These are phyloP conservation scores for Aspergillus fumigatiaffinis DNA, from an alignment of 2,329 filamentous ascomycete genomes.

Conservation along the genomic window DNA sequence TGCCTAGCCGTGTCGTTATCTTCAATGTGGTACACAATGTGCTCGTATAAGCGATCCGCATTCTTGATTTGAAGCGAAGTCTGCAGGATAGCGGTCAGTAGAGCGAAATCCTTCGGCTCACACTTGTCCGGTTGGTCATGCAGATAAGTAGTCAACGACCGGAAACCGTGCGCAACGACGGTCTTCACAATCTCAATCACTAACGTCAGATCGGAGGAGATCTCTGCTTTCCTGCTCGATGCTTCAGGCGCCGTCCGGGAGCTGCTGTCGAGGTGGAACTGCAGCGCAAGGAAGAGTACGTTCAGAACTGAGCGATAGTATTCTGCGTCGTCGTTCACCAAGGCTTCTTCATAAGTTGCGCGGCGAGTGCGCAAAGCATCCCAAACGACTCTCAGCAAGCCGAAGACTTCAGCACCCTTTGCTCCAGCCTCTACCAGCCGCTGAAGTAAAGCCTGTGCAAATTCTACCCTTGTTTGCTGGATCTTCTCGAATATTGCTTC, in stretches of 20 bases:
- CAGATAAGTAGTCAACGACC: slow-evolving; percentile 72
- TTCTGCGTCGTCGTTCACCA: slow-evolving; percentile 54
- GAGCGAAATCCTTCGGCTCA: slow-evolving; percentile 74
- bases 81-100: slow-evolving; percentile 84
- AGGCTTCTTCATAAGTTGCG: slow-evolving; percentile 57
- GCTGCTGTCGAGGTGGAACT: slow-evolving; percentile 41
- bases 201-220: slow-evolving; percentile 49
- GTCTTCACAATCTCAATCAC: slow-evolving; percentile 76
- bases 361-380: slow-evolving; percentile 53
- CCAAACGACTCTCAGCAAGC: slow-evolving; percentile 58
- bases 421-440: slow-evolving; percentile 62
- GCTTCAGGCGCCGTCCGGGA: slow-evolving; percentile 33
- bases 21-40: slow-evolving; percentile 66
- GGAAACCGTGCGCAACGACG: slow-evolving; percentile 78
- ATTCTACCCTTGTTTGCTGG: slow-evolving; percentile 69
- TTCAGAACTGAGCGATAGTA: slow-evolving; percentile 84
- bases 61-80: slow-evolving; percentile 75
- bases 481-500: slow-evolving; percentile 79
- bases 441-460: slow-evolving; percentile 79
- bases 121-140: slow-evolving; percentile 67
- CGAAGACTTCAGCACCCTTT: slow-evolving; percentile 48
- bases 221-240: slow-evolving; percentile 33
- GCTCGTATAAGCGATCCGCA: slow-evolving; percentile 65
- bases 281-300: slow-evolving; percentile 77
- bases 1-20: slow-evolving; percentile 69